Percentiles rank a stretch among this genome's conserved stretches.
These are phyloP conservation scores for Penicillium sp. DNA, from an alignment of 2,329 filamentous ascomycete species.

Conservation along the genomic window DNA sequence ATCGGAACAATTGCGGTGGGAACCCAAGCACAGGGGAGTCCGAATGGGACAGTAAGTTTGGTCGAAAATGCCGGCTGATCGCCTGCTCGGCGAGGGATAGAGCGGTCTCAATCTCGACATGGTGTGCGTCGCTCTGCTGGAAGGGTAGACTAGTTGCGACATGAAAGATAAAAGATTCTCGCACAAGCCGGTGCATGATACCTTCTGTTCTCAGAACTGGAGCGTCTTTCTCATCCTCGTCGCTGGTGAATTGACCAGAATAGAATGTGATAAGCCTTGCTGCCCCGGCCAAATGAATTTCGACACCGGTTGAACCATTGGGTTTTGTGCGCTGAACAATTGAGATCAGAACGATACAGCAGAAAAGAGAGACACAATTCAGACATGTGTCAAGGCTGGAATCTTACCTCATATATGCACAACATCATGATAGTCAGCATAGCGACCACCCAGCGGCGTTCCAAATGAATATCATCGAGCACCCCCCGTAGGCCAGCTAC, in stretches of 20 bases:
- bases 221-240: too few relatives aligned
- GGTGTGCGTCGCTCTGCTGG: constrained; percentile 8
- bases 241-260: background rate
- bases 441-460: constrained; percentile 9
- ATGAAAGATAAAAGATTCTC: constrained; percentile 34
- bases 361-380: too few relatives aligned
- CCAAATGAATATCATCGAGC: background rate
- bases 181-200: constrained; percentile 20
- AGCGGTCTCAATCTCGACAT: constrained; percentile 21
- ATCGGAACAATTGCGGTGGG: constrained; percentile 25
- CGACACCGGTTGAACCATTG: constrained; percentile 19
- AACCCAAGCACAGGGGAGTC: constrained; percentile 28
- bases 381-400: too few relatives aligned
- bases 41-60: background rate
- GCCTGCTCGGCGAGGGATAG: constrained; percentile 19
- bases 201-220: constrained; percentile 2
- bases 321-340: constrained; percentile 21
- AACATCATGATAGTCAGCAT: constrained; percentile 24
- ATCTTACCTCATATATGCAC: constrained; percentile 31
- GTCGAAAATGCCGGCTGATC: constrained; percentile 8
- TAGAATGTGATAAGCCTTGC: constrained; percentile 24
- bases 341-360: background rate
- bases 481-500: constrained; percentile 14
- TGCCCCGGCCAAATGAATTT: constrained; percentile 27
- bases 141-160: constrained; percentile 31